Base-by-base conservation (phyloP, 352 stramenopile species). In the Phytophthora hybrid region DNA sequence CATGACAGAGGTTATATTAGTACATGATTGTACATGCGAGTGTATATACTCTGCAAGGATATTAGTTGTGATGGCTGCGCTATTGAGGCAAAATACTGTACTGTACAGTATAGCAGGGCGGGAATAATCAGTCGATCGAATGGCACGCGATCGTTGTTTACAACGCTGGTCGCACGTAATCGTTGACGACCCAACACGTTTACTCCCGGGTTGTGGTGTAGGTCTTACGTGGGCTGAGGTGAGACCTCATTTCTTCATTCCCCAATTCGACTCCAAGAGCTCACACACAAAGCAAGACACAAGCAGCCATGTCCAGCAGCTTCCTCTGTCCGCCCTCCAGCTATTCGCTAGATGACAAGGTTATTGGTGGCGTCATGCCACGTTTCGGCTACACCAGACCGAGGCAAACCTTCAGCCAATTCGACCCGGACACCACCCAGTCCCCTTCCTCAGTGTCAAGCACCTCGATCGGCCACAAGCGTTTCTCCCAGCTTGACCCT, bases 351-450 rank as follows among this genome's bases (percentile, higher is more conserved):
- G 37, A 41, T 26, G 58, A 64, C 58, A 18, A 41, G 14, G 62
- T 55, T 23, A 69, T 69, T 18, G 26, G 52, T 8, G 19, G 26
- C 18, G 62, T 69, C 34, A 16, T 69, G 54, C 41, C 23, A 9
- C 47, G 60, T 7, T 5, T 44, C 46, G 10, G 23, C 46, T 57
- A 44, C 54, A 46, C 31, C 10, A 58, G 31, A 58, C 26, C 11
- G 4, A 58, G 52, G 26, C 52, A 58, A 18, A n/a, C 14, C 10
- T 13, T 23, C 6, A n/a, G 5, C 18, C 44, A 51, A 8, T 21
- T 51, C 14, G 44, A 51, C 16, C 14, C 44, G 39, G 1, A 14
- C 13, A n/a, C 39, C 39, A 16, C 4, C 18, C 39, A 46, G 13
- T 31, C 29, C 6, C 8, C 29, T 31, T 31, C 29, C 29, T 31